A percentile compares a stretch with the other conserved stretches of the same genome.
These are phyloP conservation scores for Umbelopsis ramanniana DNA, from an alignment of 192 early-diverging fungal species.

Conservation along the genomic window DNA sequence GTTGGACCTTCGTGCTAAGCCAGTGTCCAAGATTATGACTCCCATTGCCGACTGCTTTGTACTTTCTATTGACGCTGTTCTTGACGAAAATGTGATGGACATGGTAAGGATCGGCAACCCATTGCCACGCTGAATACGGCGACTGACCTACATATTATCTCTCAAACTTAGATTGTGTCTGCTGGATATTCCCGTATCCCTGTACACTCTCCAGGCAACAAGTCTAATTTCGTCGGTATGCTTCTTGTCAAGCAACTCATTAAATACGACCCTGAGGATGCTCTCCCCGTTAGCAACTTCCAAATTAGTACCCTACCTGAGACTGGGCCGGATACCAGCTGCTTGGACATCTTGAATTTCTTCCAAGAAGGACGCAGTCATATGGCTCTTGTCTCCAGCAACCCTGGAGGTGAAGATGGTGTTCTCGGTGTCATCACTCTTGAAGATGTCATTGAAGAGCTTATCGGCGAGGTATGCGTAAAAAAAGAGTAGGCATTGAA, in stretches of 20 bases:
- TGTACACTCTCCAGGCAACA: conserved; percentile 62
- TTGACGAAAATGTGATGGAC: conserved; percentile 61
- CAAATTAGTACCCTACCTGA: conserved; percentile 56
- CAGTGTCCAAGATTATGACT: conserved; percentile 72
- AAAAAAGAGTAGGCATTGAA: neutral
- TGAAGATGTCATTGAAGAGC: conserved; percentile 85
- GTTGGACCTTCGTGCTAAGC: conserved; percentile 75
- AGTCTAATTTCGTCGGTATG: conserved; percentile 74
- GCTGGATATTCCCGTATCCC: conserved; percentile 81
- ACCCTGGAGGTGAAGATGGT: conserved; percentile 54
- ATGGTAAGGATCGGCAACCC: conserved; percentile 28
- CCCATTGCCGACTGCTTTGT: conserved; percentile 72
- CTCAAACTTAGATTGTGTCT: conserved; percentile 54
- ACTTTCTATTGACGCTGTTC: conserved; percentile 60
- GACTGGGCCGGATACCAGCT: conserved; percentile 59
- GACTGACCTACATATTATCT: conserved; percentile 27
- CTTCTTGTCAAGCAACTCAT: conserved; percentile 78
- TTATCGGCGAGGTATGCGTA: conserved; percentile 64
- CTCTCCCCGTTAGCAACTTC: conserved; percentile 64
- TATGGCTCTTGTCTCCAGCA: conserved; percentile 68
- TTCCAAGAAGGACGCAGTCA: conserved; percentile 85
- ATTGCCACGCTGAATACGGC: neutral
- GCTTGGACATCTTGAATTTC: conserved; percentile 79
- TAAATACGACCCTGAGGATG: conserved; percentile 73
- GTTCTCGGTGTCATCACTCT: conserved; percentile 78